Conservation (phyloP, 2,329 filamentous ascomycete species). For the Phoma herbarum region DNA sequence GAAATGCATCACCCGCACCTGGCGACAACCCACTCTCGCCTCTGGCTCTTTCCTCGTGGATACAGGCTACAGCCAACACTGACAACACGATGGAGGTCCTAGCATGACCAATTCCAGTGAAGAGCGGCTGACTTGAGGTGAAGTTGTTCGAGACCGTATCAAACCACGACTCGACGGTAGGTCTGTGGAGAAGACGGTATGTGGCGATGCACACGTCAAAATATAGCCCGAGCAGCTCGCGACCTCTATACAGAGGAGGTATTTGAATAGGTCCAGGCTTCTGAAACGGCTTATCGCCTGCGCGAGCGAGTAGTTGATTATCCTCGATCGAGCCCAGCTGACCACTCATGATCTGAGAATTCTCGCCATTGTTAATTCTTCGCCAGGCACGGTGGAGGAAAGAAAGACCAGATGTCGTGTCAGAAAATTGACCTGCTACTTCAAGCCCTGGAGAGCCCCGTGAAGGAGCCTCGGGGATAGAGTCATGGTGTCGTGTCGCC, state of each 20-base stretch:
- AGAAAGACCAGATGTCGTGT: conserved; percentile 61
- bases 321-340: conserved; percentile 33
- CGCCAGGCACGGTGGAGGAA: conserved; percentile 74
- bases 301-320: conserved; percentile 58
- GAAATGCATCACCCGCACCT: conserved; percentile 36
- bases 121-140: conserved; percentile 40
- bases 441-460: conserved; percentile 59
- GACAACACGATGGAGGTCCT: conserved; percentile 52
- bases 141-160: conserved; percentile 27
- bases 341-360: conserved; percentile 36
- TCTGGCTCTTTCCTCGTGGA: conserved; percentile 55
- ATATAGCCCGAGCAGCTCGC: conserved; percentile 59
- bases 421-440: conserved; percentile 65
- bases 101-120: conserved; percentile 54
- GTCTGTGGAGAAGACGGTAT: conserved; percentile 64
- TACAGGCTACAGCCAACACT: conserved; percentile 58
- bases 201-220: conserved; percentile 68
- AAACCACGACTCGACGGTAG: conserved; percentile 60
- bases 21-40: conserved; percentile 34
- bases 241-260: conserved; percentile 24
- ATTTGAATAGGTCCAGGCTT: conserved; percentile 42
- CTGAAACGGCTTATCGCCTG: conserved; percentile 62
- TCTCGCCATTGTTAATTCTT: conserved; percentile 68
- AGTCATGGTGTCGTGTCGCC: conserved; percentile 5
- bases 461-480: conserved; percentile 27